Conservation (phyloP, 352 stramenopile genomes). For the Blastocystis sp. region DNA sequence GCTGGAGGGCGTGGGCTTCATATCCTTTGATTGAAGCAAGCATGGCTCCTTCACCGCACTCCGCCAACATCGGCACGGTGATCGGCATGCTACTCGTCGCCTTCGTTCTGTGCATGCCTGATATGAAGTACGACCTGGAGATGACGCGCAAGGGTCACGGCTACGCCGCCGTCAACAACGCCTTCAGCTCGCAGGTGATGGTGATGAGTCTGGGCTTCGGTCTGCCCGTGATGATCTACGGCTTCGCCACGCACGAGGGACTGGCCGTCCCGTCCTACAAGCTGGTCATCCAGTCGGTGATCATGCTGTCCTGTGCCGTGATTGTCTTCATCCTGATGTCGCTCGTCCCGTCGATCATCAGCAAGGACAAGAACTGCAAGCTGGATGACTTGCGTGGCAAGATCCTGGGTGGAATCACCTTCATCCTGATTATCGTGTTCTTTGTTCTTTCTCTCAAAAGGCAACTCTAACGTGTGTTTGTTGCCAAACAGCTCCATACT, state of each 20-base stretch:
- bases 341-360: slow-evolving; percentile 8
- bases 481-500: not conserved
- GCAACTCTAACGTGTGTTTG: slow-evolving; percentile 25
- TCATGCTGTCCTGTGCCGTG: not conserved
- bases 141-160: slow-evolving; percentile 21
- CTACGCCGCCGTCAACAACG: slow-evolving; percentile 38
- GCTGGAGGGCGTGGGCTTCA: not conserved
- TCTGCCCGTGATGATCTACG: slow-evolving; percentile 25
- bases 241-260: not conserved
- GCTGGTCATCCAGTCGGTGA: not conserved
- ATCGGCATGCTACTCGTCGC: slow-evolving; percentile 28
- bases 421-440: slow-evolving; percentile 15
- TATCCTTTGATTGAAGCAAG: slow-evolving; percentile 1
- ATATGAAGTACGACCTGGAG: slow-evolving; percentile 9
- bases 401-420: slow-evolving; percentile 11
- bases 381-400: slow-evolving; percentile 13
- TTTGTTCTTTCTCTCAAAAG: slow-evolving; percentile 6
- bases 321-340: slow-evolving; percentile 34
- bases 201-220: slow-evolving; percentile 26
- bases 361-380: slow-evolving; percentile 10
- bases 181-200: slow-evolving; percentile 20
- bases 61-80: slow-evolving; percentile 1
- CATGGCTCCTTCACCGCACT: slow-evolving; percentile 7
- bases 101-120: not conserved
- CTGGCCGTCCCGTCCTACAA: not conserved